A percentile compares a stretch with the other conserved stretches of the same genome.
Evolutionary conservation across 176 grass and related monocot genomes (phyloP).

Genomic region (Coix lacrymajobi): DNA sequence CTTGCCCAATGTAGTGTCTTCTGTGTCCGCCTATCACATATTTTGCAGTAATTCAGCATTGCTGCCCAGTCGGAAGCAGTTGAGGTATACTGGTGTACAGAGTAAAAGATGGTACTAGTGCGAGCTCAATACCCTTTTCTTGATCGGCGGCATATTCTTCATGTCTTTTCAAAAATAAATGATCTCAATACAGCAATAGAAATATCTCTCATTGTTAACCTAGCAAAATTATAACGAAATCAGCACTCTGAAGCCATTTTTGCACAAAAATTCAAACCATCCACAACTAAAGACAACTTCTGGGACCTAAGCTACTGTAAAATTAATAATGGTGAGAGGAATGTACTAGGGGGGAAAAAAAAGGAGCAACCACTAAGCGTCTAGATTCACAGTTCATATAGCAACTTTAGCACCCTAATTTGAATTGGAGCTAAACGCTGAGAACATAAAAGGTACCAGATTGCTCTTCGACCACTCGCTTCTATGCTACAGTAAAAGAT

Average conservation of each 20-base stretch:
- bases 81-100: neutral
- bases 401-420: neutral
- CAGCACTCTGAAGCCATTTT: neutral
- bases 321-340: neutral
- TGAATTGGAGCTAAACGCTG: neutral
- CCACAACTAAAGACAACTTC: neutral
- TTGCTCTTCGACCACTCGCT: neutral
- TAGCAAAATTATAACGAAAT: neutral
- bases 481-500: neutral
- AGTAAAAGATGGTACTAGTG: neutral
- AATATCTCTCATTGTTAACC: conserved; percentile 56
- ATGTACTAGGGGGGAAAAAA: neutral
- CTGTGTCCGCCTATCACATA: neutral
- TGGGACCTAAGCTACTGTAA: neutral
- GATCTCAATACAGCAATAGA: conserved; percentile 48
- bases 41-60: conserved; percentile 18
- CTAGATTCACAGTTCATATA: neutral
- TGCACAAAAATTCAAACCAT: neutral
- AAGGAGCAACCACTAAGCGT: neutral
- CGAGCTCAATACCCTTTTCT: conserved; percentile 1
- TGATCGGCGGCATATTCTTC: conserved; percentile 34
- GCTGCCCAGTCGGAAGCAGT: neutral
- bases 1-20: neutral
- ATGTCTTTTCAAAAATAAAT: conserved; percentile 34
- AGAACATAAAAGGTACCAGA: neutral